Base-by-base conservation (phyloP, 805 yeast species). In the Yarrowia sp. region DNA sequence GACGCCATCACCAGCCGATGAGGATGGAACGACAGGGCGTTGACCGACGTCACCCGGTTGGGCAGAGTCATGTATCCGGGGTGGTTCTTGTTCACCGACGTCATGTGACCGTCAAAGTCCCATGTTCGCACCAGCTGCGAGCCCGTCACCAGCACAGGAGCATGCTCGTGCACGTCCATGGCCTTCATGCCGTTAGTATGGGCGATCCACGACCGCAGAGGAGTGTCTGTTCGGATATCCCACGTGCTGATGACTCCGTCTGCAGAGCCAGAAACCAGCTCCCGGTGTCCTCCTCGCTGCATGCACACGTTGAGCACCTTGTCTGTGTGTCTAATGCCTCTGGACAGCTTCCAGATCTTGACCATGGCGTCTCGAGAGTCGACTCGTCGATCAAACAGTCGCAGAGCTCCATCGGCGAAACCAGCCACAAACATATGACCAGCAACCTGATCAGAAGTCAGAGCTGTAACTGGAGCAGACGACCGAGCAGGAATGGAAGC, bases 201-300 rank as follows among this genome's bases (percentile, higher is more conserved):
- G n/a, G 90, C 89, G 24, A 79, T 80, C 79, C 88, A 91, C 0
- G 86, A 79, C 7, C 84, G 79, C 2, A 94, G 90, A 0, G 97
- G 94, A 10, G 86, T 86, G 56, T 85, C 84, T 43, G 81, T 76
- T 69, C 99, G 82, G 38, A 95, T 88, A 78, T 95, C 99, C 98
- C 98, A 95, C 33, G 95, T 76, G 68, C 88, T 90, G 3, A 95
- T 89, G 53, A 82, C 80, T 1, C 99, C 98, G 74, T 91, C 95
- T 0, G 90, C 79, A 24, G 77, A 72, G 0, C 96, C 98, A 70
- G 94, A 87, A 2, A 89, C 89, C 55, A 95, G 82, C 75, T 95
- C 99, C 68, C 99, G 83, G 73, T 86, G 86, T 0, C 99, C 99
- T 44, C 99, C 99, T 73, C 99, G 83, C 80, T 95, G 99, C 96